Percentiles rank a stretch among this genome's conserved stretches.
These are phyloP conservation scores for Cyanodermella asteris DNA, from an alignment of 2,329 filamentous ascomycete species.

Conservation along the genomic window DNA sequence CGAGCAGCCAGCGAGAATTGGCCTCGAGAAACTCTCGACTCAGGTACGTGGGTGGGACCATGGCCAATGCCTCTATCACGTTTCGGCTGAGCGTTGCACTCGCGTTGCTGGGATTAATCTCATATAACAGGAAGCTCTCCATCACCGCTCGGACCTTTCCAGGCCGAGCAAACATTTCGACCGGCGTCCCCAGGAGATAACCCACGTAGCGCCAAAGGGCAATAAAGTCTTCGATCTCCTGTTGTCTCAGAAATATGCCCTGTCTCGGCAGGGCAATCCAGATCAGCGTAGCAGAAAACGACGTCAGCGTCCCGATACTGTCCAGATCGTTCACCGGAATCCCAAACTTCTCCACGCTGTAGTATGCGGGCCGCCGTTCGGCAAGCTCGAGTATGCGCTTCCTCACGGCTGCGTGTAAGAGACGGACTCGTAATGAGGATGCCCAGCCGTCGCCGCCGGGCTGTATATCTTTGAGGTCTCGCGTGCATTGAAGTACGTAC, in stretches of 20 bases:
- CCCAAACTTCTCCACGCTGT: conserved; percentile 34
- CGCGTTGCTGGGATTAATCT: conserved; percentile 42
- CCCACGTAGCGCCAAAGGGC: conserved; percentile 58
- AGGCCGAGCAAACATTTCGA: conserved; percentile 34
- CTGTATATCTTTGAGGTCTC: conserved; percentile 40
- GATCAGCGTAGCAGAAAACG: conserved; percentile 46
- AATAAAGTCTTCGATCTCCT: conserved; percentile 47
- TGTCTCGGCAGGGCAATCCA: conserved; percentile 51
- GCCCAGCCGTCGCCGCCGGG: conserved; percentile 45
- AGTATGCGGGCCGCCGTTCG: conserved; percentile 36
- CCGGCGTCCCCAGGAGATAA: conserved; percentile 48
- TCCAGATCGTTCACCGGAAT: conserved; percentile 59
- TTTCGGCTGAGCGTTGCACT: conserved; percentile 49
- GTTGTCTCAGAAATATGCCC: conserved; percentile 40
- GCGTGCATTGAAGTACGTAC: conserved; percentile 50
- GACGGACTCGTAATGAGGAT: conserved; percentile 43
- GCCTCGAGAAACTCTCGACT: conserved; percentile 46
- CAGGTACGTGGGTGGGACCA: conserved; percentile 41
- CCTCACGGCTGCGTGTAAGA: conserved; percentile 47
- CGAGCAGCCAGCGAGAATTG: conserved; percentile 48
- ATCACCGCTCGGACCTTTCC: conserved; percentile 37
- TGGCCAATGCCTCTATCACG: conserved; percentile 46
- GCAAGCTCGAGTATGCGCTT: conserved; percentile 40
- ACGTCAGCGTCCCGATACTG: conserved; percentile 46
- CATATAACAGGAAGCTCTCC: conserved; percentile 44